Evolutionary conservation across 139 green algal species (phyloP), one percentile per base, ranked within the genome.

Genomic region (Tetradesmus obliquus): DNA sequence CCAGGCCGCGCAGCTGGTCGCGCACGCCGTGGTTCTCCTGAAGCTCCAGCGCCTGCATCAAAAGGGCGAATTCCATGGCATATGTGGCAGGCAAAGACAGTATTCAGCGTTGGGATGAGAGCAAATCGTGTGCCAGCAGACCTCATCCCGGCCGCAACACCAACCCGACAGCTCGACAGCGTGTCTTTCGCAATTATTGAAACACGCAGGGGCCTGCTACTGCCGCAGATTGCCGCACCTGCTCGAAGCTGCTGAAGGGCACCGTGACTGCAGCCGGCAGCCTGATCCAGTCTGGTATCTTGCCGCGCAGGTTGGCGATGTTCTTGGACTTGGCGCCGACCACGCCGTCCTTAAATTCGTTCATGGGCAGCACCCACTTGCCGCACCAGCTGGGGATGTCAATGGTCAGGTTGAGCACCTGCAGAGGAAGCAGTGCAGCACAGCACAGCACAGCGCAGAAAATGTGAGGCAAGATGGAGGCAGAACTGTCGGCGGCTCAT

Each of bases 301-400:
- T 96, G 84, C 97, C 97, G 1, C 98, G 88, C 93, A 99, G 94
- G 6, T 91, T 92, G 13, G 97, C 97, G 74, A 99, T 92, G 96
- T 99, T 99, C 81, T 97, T 97, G 84, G 94, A 97, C 96, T 99
- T 99, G 91, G 98, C 98, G 24, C 98, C 98, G 88, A 99, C 98
- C 74, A 99, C 94, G 32, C 96, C 97, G 82, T 98, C 88, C 58
- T 90, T 93, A 92, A 98, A 99, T 79, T 97, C 97, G 69, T 98
- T 95, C 94, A 99, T 98, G 74, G 87, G 66, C 45, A 99, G 94
- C 58, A 96, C 96, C 95, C 96, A 99, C 92, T 98, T 97, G 87
- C 98, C 98, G 90, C 80, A 92, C 96, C 96, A 97, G 79, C 84
- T 91, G 15, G 97, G 97, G n/a, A 97, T 93, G 45, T 82, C 92